Conservation (phyloP, 2,329 filamentous ascomycete species). For the Parasarocladium wereldwijsianum region DNA sequence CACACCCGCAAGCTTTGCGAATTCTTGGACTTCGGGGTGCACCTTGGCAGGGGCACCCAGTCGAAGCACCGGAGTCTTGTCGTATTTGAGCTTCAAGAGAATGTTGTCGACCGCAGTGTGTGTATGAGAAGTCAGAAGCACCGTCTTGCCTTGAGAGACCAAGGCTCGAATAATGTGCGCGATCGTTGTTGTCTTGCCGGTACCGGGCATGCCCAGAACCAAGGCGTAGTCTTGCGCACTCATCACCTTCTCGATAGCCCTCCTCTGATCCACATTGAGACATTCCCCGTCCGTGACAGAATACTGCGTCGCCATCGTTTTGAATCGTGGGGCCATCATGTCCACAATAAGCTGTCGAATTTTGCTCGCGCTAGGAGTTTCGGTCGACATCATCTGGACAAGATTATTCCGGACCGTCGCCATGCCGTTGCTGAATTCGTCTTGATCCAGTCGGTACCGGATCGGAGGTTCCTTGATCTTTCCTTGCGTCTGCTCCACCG, state of each 20-base stretch:
- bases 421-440: conserved; percentile 98
- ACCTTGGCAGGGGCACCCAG: conserved; percentile 76
- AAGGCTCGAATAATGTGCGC: conserved; percentile 91
- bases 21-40: conserved; percentile 73
- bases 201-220: conserved; percentile 97
- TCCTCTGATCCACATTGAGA: conserved; percentile 77
- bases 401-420: conserved; percentile 88
- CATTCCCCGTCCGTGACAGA: conserved; percentile 44
- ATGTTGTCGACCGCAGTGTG: conserved; percentile 98
- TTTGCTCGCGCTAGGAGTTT: conserved; percentile 53
- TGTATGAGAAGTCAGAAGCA: conserved; percentile 87
- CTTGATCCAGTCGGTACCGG: conserved; percentile 82
- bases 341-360: conserved; percentile 73
- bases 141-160: conserved; percentile 78
- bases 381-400: conserved; percentile 78
- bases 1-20: conserved; percentile 63
- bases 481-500: conserved; percentile 33
- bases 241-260: conserved; percentile 89
- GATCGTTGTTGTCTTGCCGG: conserved; percentile 96
- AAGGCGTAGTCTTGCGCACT: conserved; percentile 87
- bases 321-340: conserved; percentile 59
- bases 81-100: conserved; percentile 72
- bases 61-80: conserved; percentile 67
- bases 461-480: conserved; percentile 40
- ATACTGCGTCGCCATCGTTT: conserved; percentile 47